These are phyloP conservation scores for Xylaria sp. DNA, from an alignment of 2,329 filamentous ascomycete species.

Conservation along the genomic window DNA sequence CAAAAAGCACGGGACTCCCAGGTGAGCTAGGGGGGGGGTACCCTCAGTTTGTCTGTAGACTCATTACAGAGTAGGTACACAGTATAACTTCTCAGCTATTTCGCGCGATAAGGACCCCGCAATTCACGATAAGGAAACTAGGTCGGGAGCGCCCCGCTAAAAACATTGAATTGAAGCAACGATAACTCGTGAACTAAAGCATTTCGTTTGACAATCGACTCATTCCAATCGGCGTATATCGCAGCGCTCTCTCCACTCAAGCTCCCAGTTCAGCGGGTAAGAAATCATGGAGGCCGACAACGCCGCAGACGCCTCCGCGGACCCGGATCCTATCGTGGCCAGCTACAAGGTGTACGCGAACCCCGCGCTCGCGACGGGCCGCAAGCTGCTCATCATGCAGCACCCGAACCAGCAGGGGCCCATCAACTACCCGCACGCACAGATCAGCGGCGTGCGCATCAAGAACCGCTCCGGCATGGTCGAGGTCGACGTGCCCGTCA, in stretches of 20 bases:
- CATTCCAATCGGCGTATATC: neutral
- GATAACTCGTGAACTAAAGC: neutral
- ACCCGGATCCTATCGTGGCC: constrained; percentile 74
- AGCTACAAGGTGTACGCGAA: constrained; percentile 90
- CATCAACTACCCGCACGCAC: constrained; percentile 64
- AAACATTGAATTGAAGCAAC: constrained; percentile 7
- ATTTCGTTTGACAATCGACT: neutral
- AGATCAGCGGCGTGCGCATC: constrained; percentile 79
- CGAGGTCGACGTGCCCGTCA: constrained; percentile 90
- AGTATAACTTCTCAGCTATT: too few relatives aligned
- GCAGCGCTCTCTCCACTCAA: neutral
- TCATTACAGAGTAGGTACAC: too few relatives aligned
- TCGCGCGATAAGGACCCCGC: constrained; percentile 18
- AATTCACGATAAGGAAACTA: constrained; percentile 18
- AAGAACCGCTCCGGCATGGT: constrained; percentile 86
- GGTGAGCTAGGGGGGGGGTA: too few relatives aligned
- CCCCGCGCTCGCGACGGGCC: constrained; percentile 69
- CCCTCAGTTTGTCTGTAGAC: too few relatives aligned
- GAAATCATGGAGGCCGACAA: constrained; percentile 35
- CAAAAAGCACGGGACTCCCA: too few relatives aligned
- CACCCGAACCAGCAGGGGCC: constrained; percentile 79
- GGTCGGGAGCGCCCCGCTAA: constrained; percentile 14
- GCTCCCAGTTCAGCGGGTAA: neutral
- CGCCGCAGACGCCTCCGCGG: constrained; percentile 40
- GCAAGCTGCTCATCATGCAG: constrained; percentile 83